A percentile compares a stretch with the other conserved stretches of the same genome.
These are phyloP conservation scores for Penicillium sp. DNA, from an alignment of 2,329 filamentous ascomycete species.

Conservation along the genomic window DNA sequence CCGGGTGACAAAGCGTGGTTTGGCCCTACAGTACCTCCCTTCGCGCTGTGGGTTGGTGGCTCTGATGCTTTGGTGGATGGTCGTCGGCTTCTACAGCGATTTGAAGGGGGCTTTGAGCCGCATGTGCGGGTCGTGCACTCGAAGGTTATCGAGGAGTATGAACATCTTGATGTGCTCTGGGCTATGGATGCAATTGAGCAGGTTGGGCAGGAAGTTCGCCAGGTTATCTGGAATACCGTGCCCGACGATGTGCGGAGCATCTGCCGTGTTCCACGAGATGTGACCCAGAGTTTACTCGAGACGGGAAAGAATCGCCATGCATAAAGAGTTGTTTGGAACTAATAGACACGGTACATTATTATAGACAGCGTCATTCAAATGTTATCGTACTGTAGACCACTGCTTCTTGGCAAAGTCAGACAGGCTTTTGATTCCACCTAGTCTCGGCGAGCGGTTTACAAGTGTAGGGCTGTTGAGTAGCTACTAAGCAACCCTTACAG, in stretches of 20 bases:
- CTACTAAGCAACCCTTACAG: too few relatives aligned
- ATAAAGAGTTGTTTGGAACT: neutral
- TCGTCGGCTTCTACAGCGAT: slow-evolving; percentile 68
- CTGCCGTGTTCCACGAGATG: slow-evolving; percentile 65
- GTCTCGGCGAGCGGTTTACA: too few relatives aligned
- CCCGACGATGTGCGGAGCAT: slow-evolving; percentile 55
- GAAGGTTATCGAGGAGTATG: slow-evolving; percentile 82
- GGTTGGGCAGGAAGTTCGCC: slow-evolving; percentile 76
- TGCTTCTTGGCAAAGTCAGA: too few relatives aligned
- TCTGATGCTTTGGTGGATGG: slow-evolving; percentile 85
- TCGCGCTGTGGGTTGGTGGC: slow-evolving; percentile 87
- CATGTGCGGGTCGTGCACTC: slow-evolving; percentile 77
- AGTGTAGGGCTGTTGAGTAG: too few relatives aligned
- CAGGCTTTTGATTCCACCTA: neutral
- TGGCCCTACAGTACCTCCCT: slow-evolving; percentile 72
- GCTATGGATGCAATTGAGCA: slow-evolving; percentile 84
- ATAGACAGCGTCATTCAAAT: neutral
- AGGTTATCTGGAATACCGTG: slow-evolving; percentile 81
- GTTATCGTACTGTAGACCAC: neutral
- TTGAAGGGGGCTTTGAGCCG: slow-evolving; percentile 77
- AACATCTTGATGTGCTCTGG: slow-evolving; percentile 95
- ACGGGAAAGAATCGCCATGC: too few relatives aligned
- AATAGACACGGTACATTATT: neutral
- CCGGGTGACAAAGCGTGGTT: slow-evolving; percentile 71
- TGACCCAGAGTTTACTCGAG: slow-evolving; percentile 12